Conservation (phyloP, 495 filamentous ascomycete species). For the Zalerion maritima region DNA sequence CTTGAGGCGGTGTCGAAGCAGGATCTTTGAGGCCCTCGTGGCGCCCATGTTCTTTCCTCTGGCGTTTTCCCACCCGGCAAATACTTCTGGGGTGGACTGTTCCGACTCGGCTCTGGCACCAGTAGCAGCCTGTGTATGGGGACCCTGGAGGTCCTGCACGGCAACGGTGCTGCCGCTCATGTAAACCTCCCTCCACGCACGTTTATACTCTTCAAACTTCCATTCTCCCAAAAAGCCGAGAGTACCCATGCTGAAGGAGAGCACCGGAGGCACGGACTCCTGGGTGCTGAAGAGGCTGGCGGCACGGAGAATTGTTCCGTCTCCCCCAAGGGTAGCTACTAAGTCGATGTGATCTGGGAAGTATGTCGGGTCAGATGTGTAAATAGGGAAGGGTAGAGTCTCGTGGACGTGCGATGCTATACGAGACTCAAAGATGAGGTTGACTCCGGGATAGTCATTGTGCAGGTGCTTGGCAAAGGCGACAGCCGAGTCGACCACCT, state of each 20-base stretch:
- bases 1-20: constrained; percentile 73
- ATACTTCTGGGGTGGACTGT: too few species aligned
- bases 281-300: constrained; percentile 81
- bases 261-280: constrained; percentile 70
- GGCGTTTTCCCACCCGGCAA: constrained; percentile 54
- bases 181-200: constrained; percentile 83
- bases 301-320: constrained; percentile 88
- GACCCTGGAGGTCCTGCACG: constrained; percentile 24
- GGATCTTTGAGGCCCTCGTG: constrained; percentile 55
- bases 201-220: constrained; percentile 82
- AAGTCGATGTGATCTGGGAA: constrained; percentile 63
- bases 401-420: constrained; percentile 60
- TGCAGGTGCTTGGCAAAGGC: constrained; percentile 74
- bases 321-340: constrained; percentile 78
- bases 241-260: constrained; percentile 93
- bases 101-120: constrained; percentile 9
- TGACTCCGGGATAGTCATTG: constrained; percentile 61
- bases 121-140: constrained; percentile 27
- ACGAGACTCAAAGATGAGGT: constrained; percentile 68
- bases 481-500: constrained; percentile 56
- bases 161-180: constrained; percentile 65
- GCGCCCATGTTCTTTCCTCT: constrained; percentile 72
- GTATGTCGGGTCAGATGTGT: constrained; percentile 35
- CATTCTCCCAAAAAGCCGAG: constrained; percentile 92
- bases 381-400: constrained; percentile 64